phyloP scores from a whole-genome alignment of 306 rosid genomes.

The Gynostemma pentaphyllum region DNA sequence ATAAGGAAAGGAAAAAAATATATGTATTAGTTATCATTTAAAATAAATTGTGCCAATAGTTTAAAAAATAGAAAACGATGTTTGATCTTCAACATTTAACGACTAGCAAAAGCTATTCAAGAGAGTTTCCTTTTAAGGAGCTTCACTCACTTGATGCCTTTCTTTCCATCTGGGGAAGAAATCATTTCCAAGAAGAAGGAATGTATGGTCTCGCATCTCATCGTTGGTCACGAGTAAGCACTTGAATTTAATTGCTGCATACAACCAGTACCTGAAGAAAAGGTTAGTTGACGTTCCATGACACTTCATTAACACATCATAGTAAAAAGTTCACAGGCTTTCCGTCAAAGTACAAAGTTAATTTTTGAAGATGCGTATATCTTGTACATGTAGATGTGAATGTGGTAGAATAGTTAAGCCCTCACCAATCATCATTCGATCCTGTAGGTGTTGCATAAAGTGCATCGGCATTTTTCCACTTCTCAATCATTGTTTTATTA shows the following conservation, averaged over 20 bases:
- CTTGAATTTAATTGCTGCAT: constrained; percentile 91
- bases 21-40: constrained; percentile 13
- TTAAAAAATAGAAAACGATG: not conserved
- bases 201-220: constrained; percentile 91
- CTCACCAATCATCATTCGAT: constrained; percentile 93
- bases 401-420: constrained; percentile 7
- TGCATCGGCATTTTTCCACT: constrained; percentile 69
- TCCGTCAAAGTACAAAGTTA: not conserved
- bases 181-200: constrained; percentile 89
- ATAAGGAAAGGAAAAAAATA: constrained; percentile 15
- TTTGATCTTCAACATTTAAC: not conserved
- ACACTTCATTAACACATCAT: not conserved
- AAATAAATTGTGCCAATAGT: not conserved
- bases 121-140: constrained; percentile 9
- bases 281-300: constrained; percentile 20
- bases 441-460: constrained; percentile 83
- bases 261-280: constrained; percentile 96
- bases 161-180: constrained; percentile 97
- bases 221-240: constrained; percentile 84
- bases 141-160: constrained; percentile 78
- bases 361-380: not conserved
- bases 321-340: too few relatives aligned
- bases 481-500: constrained; percentile 58
- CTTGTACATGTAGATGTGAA: not conserved
- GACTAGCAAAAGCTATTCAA: constrained; percentile 4